Percentiles rank a stretch among this genome's conserved stretches.
phyloP scores from a whole-genome alignment of 306 rosid species.

The Citrullus colocynthis region DNA sequence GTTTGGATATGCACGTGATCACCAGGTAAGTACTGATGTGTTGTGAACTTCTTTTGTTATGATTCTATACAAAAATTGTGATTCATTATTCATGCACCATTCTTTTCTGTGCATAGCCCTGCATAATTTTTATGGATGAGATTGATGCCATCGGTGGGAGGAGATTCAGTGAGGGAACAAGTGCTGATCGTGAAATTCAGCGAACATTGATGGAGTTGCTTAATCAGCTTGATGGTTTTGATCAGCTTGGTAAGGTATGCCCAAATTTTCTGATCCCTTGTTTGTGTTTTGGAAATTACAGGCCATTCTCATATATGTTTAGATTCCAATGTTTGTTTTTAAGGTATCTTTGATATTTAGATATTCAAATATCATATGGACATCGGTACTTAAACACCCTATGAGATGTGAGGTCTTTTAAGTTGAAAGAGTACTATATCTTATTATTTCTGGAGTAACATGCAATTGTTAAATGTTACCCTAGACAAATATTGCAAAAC shows the following conservation, averaged over 20 bases:
- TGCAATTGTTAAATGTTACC: not conserved
- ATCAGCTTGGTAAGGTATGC: conserved; percentile 88
- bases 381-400: not conserved
- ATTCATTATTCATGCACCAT: conserved; percentile 6
- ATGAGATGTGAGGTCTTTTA: not conserved
- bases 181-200: conserved; percentile 97
- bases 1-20: conserved; percentile 99
- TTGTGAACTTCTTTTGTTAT: not conserved
- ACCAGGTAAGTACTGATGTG: conserved; percentile 46
- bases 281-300: not conserved
- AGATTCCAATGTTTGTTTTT: not conserved
- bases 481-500: not conserved
- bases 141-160: conserved; percentile 99
- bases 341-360: not conserved
- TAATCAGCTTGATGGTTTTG: conserved; percentile 97
- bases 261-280: not conserved
- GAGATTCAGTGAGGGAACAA: conserved; percentile 92
- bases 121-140: conserved; percentile 99
- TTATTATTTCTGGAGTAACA: not conserved
- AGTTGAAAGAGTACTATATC: not conserved
- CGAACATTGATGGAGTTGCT: conserved; percentile 93
- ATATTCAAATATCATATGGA: not conserved
- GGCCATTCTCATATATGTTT: not conserved
- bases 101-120: conserved; percentile 43
- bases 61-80: not conserved